Evolutionary conservation across 768 basidiomycete genomes (phyloP).

Genomic region (Pleurotus salmoneostramineus): DNA sequence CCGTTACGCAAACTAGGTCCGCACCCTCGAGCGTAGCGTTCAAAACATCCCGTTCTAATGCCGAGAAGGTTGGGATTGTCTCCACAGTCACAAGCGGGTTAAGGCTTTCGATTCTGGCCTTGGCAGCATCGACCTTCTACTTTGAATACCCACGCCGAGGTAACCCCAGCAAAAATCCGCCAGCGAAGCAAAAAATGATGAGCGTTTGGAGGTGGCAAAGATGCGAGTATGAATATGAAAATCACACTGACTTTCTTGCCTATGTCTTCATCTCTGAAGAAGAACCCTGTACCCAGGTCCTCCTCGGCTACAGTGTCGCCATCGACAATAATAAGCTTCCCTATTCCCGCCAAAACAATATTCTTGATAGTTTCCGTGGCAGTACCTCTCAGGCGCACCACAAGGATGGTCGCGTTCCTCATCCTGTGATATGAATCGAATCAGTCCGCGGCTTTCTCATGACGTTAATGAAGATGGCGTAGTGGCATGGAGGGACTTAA

Average conservation of each 20-base stretch:
- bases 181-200: conserved; percentile 7
- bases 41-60: conserved; percentile 48
- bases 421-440: conserved; percentile 54
- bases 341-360: conserved; percentile 94
- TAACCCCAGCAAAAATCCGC: conserved; percentile 37
- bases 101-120: conserved; percentile 78
- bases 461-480: neutral
- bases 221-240: conserved; percentile 7
- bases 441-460: neutral
- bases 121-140: conserved; percentile 85
- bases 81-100: conserved; percentile 90
- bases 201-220: neutral
- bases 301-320: conserved; percentile 68
- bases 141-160: conserved; percentile 24
- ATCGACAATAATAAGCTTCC: conserved; percentile 84
- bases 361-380: conserved; percentile 97
- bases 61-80: conserved; percentile 47
- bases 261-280: conserved; percentile 91
- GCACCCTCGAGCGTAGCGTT: conserved; percentile 58
- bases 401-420: conserved; percentile 88
- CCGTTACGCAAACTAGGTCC: conserved; percentile 87
- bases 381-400: conserved; percentile 74
- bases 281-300: conserved; percentile 90
- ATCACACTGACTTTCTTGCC: conserved; percentile 69
- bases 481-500: conserved; percentile 5